Percentiles rank a stretch among this genome's conserved stretches.
Conservation (phyloP, 768 basidiomycete genomes). For the Lentinula edodes region DNA sequence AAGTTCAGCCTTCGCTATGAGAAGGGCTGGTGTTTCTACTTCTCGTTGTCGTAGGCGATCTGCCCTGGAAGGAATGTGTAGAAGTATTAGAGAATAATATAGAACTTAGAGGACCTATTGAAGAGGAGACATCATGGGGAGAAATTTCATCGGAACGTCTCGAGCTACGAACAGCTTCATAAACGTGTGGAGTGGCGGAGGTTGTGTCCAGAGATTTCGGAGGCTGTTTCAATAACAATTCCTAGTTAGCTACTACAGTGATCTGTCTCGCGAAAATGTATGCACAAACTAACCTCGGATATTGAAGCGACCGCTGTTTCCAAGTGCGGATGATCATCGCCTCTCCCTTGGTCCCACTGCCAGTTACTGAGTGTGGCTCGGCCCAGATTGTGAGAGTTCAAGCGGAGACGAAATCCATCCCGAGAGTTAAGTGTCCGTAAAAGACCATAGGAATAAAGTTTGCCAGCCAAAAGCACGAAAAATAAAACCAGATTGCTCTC, state of each 20-base stretch:
- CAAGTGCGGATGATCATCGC: neutral
- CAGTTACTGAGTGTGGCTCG: constrained; percentile 1
- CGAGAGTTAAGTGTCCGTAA: constrained; percentile 24
- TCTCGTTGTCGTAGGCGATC: neutral
- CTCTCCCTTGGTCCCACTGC: neutral
- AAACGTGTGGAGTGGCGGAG: neutral
- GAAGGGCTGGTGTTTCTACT: neutral
- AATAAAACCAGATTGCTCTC: constrained; percentile 37
- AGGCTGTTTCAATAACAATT: neutral
- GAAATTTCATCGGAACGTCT: neutral
- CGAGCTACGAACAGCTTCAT: neutral
- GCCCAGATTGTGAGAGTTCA: constrained; percentile 5
- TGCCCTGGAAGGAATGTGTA: neutral
- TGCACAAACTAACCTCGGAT: neutral
- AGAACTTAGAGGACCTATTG: neutral
- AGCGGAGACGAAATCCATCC: neutral
- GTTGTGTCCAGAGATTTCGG: neutral
- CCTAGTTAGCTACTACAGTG: neutral
- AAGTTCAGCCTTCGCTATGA: neutral
- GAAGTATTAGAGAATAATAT: neutral
- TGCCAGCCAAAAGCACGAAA: constrained; percentile 45
- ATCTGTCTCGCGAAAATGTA: neutral
- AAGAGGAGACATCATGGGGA: neutral
- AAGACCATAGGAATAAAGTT: constrained; percentile 36
- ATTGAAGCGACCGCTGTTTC: neutral